Base-by-base conservation (phyloP, 1,284 basidiomycete species). In the Cutaneotrichosporon dermatis region DNA sequence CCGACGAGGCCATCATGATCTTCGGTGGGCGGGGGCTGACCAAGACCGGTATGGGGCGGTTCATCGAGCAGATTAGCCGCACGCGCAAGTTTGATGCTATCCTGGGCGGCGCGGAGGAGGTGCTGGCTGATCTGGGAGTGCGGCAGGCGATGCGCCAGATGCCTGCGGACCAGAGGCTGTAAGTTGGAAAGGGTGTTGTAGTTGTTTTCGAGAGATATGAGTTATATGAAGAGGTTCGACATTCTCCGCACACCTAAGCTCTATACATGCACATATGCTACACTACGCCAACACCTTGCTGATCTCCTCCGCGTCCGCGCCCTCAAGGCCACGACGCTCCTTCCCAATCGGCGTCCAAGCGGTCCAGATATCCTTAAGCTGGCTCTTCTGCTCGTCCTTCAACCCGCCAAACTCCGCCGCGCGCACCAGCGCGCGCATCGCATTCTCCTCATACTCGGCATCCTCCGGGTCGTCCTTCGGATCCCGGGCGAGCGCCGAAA, bases 71-170 rank as follows among this genome's bases (percentile, higher is more conserved):
- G 67, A 81, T 81, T 73, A 74, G 79, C 67, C 68, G 81, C 42
- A 82, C 79, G 5, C 92, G 94, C 76, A 94, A 94, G 81, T 88
- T 95, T 67, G 90, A 90, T 59, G 88, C 91, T 48, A 88, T 92
- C 58, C 59, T 74, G 7, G 78, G 78, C 51, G 78, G 78, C 4
- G 73, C 77, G 0, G 75, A 76, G 60, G 78, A 82, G 68, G 75
- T 83, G 5, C 66, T 83, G 6, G 80, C 78, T 41, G 82, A 83
- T 69, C 68, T 83, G 39, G 82, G 81, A 58, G 80, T 82, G 42
- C 72, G 81, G 62, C 80, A 81, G 70, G 80, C 80, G 25, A 60
- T 59, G 61, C 55, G 54, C 45, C 42, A 53, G 40, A 59, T 65
- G 60, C 63, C 63, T 36, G 59, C 59, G 34, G 63, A 65, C 55